Conservation (phyloP, 2,329 filamentous ascomycete species). For the Microsporum ferrugineum region DNA sequence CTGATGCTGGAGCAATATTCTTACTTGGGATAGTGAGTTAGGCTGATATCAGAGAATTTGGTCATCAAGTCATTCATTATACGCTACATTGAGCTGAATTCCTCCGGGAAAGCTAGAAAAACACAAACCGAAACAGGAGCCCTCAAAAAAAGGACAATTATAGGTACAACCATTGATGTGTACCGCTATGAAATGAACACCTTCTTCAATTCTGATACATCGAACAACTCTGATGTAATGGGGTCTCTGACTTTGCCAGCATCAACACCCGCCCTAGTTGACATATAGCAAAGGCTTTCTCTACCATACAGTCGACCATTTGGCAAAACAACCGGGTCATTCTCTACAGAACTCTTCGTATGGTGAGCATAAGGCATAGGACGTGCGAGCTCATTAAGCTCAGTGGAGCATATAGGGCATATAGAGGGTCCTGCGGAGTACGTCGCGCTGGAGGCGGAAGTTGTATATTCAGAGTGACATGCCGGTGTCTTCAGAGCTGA, state of each 20-base stretch:
- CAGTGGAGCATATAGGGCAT: slow-evolving; percentile 91
- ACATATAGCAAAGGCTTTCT: slow-evolving; percentile 60
- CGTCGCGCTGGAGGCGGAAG: slow-evolving; percentile 42
- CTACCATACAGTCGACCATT: slow-evolving; percentile 78
- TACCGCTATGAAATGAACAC: slow-evolving; percentile 67
- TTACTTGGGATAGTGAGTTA: neutral
- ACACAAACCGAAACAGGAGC: neutral
- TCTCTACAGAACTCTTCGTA: slow-evolving; percentile 83
- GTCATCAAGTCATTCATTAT: neutral
- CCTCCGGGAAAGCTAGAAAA: neutral
- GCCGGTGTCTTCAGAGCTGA: slow-evolving; percentile 92
- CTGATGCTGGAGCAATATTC: slow-evolving; percentile 7
- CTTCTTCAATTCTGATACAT: slow-evolving; percentile 58
- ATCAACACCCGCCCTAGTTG: slow-evolving; percentile 58
- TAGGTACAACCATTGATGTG: neutral
- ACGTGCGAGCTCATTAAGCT: slow-evolving; percentile 81
- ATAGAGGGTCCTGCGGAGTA: slow-evolving; percentile 55
- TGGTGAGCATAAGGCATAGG: slow-evolving; percentile 91
- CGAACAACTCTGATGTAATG: slow-evolving; percentile 58
- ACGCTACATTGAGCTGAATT: neutral
- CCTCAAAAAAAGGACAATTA: too few species aligned
- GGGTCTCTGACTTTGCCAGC: slow-evolving; percentile 63
- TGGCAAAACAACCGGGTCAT: slow-evolving; percentile 73
- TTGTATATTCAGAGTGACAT: slow-evolving; percentile 61
- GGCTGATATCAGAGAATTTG: neutral